Base-by-base conservation (phyloP, 2,329 filamentous ascomycete species). In the Alternaria triticina region DNA sequence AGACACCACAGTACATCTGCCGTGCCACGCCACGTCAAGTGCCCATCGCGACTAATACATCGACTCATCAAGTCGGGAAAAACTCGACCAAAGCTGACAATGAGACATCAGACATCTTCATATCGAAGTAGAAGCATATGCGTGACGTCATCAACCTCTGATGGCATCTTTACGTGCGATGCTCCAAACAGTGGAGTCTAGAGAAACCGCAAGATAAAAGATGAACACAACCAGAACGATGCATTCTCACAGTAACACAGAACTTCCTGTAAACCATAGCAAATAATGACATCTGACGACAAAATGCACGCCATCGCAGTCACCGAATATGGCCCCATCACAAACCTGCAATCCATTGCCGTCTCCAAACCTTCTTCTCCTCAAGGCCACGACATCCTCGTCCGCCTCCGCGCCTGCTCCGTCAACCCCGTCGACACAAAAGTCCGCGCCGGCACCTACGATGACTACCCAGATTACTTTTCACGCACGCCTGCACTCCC, bases 381-480 rank as follows among this genome's bases (percentile, higher is more conserved):
- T 0, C 46, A 58, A 36, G 54, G 59, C n/a, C 28, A 58, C 15
- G 54, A 61, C 40, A 46, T 61, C 5, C 36, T 58, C 40, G 59
- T 61, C 28, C 54, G 40, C 47, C 7, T 61, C 7, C 45, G 52
- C 17, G 59, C 59, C 36, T 61, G 59, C 28, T 61, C 59, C 5
- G 10, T 61, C 12, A 61, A 61, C 17, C 59, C 59, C 10, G 54
- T 61, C 22, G 59, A 61, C 28, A 61, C 59, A 5, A 61, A 61
- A 36, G 59, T 47, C 4, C 59, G 59, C 33, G 59, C 59, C 25
- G 59, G 59, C 7, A 47, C 22, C 20, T 61, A 61, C 28, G 59
- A 61, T n/a, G 59, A 61, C 28, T 61, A 61, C 23, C 59, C 59
- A 28, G 59, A 61, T 54, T 61, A 61, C 40, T 61, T 58, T 10